Base-by-base conservation (phyloP, 2,329 filamentous ascomycete genomes). In the Xylariaceae sp. region DNA sequence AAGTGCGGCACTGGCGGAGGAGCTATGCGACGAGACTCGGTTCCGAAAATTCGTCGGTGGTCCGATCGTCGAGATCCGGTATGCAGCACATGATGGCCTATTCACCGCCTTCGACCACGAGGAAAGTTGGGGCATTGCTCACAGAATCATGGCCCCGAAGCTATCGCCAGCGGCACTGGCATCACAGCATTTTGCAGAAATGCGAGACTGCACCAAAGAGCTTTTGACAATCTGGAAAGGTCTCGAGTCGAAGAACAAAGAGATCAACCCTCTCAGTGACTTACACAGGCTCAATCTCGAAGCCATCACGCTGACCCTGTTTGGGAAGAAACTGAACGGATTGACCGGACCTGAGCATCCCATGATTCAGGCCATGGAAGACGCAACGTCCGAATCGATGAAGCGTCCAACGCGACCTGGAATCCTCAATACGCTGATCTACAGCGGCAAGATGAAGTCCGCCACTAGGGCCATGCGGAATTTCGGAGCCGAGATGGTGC, bases 401-500 rank as follows among this genome's bases (percentile, higher is more conserved):
- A 70, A 68, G 56, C 69, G 76, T 0, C 70, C 75, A 0, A 72
- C 62, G 2, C 62, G 76, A 3, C 73, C 68, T 0, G 64, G 63
- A 4, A 14, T 77, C 11, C 48, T 80, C 31, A 79, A 73, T 46
- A 69, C 64, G 67, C 61, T 78, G 3, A 41, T 73, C 11, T 67
- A 76, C 53, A 61, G 68, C 15, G 46, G 65, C 44, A 78, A 76
- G 52, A 77, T 76, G 52, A 71, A 72, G 39, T 62, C 60, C 1
- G 65, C 75, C 21, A 78, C 71, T 40, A 67, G 67, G 12, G 54
- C 64, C 1, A 70, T 83, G 65, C 72, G 78, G 4, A 57, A 64
- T 8, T 81, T 70, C 30, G 76, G 69, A 2, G 63, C 65, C 4
- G 72, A 78, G 0, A 54, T 83, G n/a, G 70, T 85, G 19, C 57